These are phyloP conservation scores for Teratosphaeria pseudoeucalypti DNA, from an alignment of 2,329 filamentous ascomycete species.

Conservation along the genomic window DNA sequence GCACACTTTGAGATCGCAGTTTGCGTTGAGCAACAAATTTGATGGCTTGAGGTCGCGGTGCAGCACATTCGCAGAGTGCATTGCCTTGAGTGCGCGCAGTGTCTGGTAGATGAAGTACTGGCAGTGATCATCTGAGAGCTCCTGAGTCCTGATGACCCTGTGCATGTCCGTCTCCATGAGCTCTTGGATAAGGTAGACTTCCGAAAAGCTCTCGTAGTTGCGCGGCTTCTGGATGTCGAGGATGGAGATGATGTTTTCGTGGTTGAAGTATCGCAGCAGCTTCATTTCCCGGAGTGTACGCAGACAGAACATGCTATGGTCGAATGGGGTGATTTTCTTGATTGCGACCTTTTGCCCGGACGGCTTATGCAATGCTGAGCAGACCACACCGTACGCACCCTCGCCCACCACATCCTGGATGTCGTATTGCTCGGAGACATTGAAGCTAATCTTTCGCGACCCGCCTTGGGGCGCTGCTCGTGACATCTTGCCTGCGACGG, in stretches of 20 bases:
- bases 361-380: constrained; percentile 95
- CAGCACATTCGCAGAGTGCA: constrained; percentile 97
- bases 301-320: constrained; percentile 77
- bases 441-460: constrained; percentile 95
- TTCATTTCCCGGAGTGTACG: constrained; percentile 98
- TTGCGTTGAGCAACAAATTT: constrained; percentile 92
- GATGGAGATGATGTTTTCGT: constrained; percentile 99
- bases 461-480: constrained; percentile 31
- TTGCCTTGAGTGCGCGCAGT: constrained; percentile 90
- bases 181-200: constrained; percentile 98
- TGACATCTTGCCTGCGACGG: constrained; percentile 3
- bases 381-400: constrained; percentile 96
- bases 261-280: constrained; percentile 95
- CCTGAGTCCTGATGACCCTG: constrained; percentile 94
- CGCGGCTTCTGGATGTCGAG: constrained; percentile 97
- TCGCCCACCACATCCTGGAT: constrained; percentile 99
- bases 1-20: constrained; percentile 98
- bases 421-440: constrained; percentile 98
- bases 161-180: constrained; percentile 99
- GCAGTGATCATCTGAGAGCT: constrained; percentile 97
- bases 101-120: constrained; percentile 99
- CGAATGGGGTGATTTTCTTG: constrained; percentile 99
- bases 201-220: constrained; percentile 90
- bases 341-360: constrained; percentile 98
- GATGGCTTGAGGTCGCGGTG: constrained; percentile 97